Evolutionary conservation across 2,329 filamentous ascomycete species (phyloP).

Genomic region (Colletotrichum caudatum): DNA sequence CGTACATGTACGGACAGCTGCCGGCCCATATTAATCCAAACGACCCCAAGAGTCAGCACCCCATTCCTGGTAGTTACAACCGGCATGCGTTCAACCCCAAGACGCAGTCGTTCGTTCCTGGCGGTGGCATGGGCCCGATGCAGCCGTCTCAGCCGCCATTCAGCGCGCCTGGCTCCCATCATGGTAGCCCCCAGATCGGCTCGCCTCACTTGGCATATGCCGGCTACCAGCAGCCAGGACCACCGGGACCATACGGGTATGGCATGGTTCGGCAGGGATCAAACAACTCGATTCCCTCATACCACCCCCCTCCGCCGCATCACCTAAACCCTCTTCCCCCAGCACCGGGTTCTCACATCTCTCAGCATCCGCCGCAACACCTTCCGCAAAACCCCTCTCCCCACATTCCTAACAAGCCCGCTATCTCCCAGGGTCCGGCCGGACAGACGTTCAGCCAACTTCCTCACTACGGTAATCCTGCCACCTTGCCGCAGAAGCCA

Average conservation of each 20-base stretch:
- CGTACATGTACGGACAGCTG: slow-evolving; percentile 84
- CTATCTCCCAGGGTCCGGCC: slow-evolving; percentile 55
- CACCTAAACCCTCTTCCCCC: slow-evolving; percentile 55
- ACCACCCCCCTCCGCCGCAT: slow-evolving; percentile 58
- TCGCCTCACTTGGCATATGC: slow-evolving; percentile 64
- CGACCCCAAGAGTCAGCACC: slow-evolving; percentile 81
- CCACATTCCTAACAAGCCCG: slow-evolving; percentile 61
- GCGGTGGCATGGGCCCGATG: slow-evolving; percentile 59
- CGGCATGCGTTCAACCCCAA: slow-evolving; percentile 93
- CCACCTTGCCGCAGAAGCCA: slow-evolving; percentile 70
- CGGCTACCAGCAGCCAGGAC: slow-evolving; percentile 60
- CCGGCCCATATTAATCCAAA: slow-evolving; percentile 77
- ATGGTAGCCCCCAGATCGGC: slow-evolving; percentile 66
- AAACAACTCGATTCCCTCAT: slow-evolving; percentile 65
- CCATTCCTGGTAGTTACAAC: slow-evolving; percentile 85
- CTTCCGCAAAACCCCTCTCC: slow-evolving; percentile 57
- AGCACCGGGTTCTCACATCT: slow-evolving; percentile 49
- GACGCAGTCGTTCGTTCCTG: slow-evolving; percentile 90
- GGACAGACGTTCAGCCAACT: slow-evolving; percentile 64
- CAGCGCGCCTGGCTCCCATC: slow-evolving; percentile 61
- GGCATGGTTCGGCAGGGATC: slow-evolving; percentile 69
- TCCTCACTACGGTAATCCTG: slow-evolving; percentile 70
- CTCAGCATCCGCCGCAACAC: slow-evolving; percentile 55
- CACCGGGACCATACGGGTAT: slow-evolving; percentile 64
- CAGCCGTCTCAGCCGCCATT: slow-evolving; percentile 62